Conservation (phyloP, 225 moss, liverwort and hornwort species). For the Pseudisothecium myosuroides region DNA sequence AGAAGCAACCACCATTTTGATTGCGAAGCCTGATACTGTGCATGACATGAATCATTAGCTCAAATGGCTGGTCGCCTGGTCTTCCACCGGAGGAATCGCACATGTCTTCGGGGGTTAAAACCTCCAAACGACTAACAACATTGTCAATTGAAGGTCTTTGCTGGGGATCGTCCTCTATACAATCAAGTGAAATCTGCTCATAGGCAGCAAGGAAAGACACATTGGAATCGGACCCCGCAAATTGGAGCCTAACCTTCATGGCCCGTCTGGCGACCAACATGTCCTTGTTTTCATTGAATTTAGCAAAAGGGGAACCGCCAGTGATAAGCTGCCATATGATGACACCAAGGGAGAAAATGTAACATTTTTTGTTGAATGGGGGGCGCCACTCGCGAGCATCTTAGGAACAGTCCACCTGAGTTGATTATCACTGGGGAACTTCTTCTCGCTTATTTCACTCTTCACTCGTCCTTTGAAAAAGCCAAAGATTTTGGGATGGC, state of each 20-base stretch:
- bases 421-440: not conserved
- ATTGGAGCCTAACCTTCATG: not conserved
- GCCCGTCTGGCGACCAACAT: not conserved
- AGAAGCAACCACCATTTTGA: no score
- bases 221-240: not conserved
- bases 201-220: not conserved
- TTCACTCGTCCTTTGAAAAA: not conserved
- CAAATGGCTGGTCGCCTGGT: no score
- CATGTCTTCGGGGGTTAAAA: not conserved
- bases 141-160: not conserved
- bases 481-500: constrained; percentile 4
- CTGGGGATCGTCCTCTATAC: not conserved
- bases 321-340: constrained; percentile 12
- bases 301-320: not conserved
- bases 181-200: not conserved
- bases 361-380: not conserved
- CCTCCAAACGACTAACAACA: not conserved
- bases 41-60: no score
- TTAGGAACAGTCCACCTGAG: not conserved
- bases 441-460: not conserved
- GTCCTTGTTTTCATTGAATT: not conserved
- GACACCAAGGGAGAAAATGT: constrained; percentile 2
- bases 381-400: not conserved
- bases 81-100: no score
- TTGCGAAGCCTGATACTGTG: no score